Percentiles rank a stretch among this genome's conserved stretches.
Evolutionary conservation across 2,329 filamentous ascomycete genomes (phyloP).

Genomic region (Paecilomyces niveus): DNA sequence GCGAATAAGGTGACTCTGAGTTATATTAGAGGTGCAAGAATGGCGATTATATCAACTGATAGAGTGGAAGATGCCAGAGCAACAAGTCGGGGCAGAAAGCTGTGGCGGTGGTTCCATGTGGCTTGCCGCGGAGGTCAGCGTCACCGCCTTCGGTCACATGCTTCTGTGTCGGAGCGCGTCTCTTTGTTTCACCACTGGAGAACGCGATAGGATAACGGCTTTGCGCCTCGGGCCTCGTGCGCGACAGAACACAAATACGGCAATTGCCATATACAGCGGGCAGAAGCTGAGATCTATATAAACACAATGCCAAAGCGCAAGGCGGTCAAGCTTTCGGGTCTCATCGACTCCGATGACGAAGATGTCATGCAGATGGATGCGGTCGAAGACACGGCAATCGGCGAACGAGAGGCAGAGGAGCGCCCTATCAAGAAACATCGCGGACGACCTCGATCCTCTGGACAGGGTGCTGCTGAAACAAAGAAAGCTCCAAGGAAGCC

Average conservation of each 20-base stretch:
- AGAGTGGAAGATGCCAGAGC: not conserved
- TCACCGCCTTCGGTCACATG: not conserved
- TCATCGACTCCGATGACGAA: constrained; percentile 43
- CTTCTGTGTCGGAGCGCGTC: not conserved
- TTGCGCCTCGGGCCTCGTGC: not conserved
- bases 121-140: constrained; percentile 3
- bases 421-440: constrained; percentile 30
- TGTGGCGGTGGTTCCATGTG: constrained; percentile 1
- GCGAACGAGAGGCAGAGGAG: constrained; percentile 22
- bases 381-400: constrained; percentile 17
- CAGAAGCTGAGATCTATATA: not conserved
- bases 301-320: constrained; percentile 27
- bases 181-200: constrained; percentile 1
- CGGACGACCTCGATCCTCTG: constrained; percentile 28
- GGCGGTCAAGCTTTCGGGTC: constrained; percentile 35
- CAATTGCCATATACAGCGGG: not conserved
- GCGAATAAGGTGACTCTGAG: constrained; percentile 1
- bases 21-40: not conserved
- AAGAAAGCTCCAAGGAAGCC: constrained; percentile 22
- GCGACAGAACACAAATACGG: not conserved
- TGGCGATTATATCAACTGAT: not conserved
- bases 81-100: not conserved
- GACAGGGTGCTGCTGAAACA: constrained; percentile 41
- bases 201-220: not conserved
- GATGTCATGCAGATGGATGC: constrained; percentile 28